Evolutionary conservation across 1,284 basidiomycete genomes (phyloP).

Genomic region (Cryptococcus deneoformans): DNA sequence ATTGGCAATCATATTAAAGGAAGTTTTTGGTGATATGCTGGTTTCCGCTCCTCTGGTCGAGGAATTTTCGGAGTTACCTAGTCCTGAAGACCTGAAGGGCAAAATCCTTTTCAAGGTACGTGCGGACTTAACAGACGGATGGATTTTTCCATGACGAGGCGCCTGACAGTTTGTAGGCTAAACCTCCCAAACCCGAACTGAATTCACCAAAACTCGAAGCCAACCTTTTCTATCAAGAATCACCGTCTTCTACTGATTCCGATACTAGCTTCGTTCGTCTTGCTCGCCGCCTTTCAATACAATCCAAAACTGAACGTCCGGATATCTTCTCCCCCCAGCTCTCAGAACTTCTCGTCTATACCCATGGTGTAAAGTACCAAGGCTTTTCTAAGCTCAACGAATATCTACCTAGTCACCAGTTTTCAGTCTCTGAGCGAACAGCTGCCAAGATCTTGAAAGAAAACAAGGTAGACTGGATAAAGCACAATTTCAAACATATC

Average conservation of each 20-base stretch:
- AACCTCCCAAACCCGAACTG: constrained; percentile 20
- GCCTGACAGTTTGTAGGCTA: constrained; percentile 20
- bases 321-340: constrained; percentile 70
- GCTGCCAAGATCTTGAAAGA: constrained; percentile 55
- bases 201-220: constrained; percentile 10
- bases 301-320: constrained; percentile 15
- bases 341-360: constrained; percentile 81
- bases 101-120: constrained; percentile 79
- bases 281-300: constrained; percentile 27
- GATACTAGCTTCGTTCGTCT: constrained; percentile 39
- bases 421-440: constrained; percentile 88
- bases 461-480: constrained; percentile 71
- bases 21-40: constrained; percentile 74
- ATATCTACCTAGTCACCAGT: constrained; percentile 86
- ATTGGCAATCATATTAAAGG: constrained; percentile 72
- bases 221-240: constrained; percentile 19
- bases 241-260: constrained; percentile 44
- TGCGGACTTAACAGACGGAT: background rate
- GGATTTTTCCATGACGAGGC: background rate
- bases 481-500: constrained; percentile 82
- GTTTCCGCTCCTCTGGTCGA: constrained; percentile 59
- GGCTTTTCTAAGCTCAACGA: constrained; percentile 86
- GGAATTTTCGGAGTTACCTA: constrained; percentile 60
- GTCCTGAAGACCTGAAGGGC: constrained; percentile 79
- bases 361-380: constrained; percentile 90